These are phyloP conservation scores for Spathaspora hagerdaliae DNA, from an alignment of 805 yeast genomes.

Conservation along the genomic window DNA sequence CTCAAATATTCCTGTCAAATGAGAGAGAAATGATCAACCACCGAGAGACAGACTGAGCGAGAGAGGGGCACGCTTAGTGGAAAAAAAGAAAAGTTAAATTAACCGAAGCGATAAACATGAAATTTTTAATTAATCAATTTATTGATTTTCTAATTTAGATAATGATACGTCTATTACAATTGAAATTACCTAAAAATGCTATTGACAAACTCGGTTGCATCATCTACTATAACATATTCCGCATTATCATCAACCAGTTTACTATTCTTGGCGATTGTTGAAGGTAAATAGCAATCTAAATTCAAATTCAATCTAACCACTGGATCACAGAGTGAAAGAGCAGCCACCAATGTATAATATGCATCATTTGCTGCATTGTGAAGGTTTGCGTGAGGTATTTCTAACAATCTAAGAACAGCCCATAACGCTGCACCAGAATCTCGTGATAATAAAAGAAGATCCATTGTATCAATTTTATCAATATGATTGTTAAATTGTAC, in stretches of 20 bases:
- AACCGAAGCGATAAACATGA: too few species aligned
- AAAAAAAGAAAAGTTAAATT: too few species aligned
- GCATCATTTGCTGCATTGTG: constrained; percentile 77
- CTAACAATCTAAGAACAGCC: constrained; percentile 41
- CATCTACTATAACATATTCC: background rate
- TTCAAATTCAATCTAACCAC: constrained; percentile 17
- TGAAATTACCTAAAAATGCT: background rate
- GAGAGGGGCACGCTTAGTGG: too few species aligned
- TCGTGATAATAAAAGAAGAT: constrained; percentile 39
- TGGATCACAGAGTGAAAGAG: constrained; percentile 51
- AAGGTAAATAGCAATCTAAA: constrained; percentile 12
- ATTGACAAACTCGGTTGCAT: background rate
- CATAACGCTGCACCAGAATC: constrained; percentile 41
- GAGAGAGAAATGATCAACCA: too few species aligned
- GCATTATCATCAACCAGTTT: background rate
- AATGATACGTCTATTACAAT: too few species aligned
- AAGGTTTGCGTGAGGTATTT: constrained; percentile 53
- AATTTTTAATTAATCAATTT: too few species aligned
- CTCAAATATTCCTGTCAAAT: too few species aligned
- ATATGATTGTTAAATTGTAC: constrained; percentile 38
- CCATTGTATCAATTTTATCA: constrained; percentile 44
- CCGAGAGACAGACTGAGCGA: too few species aligned
- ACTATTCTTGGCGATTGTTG: background rate
- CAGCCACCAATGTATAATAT: constrained; percentile 53
- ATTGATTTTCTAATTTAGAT: too few species aligned